Conservation (phyloP, 163 green algal genomes). For the Scenedesmus sp. region DNA sequence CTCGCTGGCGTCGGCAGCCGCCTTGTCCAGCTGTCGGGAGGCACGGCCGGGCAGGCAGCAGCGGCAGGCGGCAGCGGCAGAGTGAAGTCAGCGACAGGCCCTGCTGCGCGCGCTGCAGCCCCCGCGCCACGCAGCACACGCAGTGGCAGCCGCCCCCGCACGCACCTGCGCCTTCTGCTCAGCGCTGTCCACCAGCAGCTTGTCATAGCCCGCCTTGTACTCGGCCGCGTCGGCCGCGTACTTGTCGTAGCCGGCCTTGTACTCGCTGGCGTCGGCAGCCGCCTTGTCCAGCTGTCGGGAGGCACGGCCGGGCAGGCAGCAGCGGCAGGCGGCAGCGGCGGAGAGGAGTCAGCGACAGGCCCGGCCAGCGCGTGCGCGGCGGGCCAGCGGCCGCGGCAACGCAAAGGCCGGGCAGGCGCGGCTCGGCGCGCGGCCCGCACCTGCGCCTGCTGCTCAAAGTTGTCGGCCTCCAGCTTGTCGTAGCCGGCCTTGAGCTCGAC, state of each 20-base stretch:
- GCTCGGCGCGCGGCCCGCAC: background rate
- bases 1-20: constrained; percentile 33
- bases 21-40: constrained; percentile 15
- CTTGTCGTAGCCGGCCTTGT: constrained; percentile 56
- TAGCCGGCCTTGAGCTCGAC: constrained; percentile 34
- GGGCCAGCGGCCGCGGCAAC: background rate
- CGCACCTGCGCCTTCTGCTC: constrained; percentile 26
- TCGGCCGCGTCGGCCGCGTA: constrained; percentile 19
- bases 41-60: too few relatives aligned
- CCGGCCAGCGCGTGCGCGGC: background rate
- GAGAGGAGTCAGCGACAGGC: background rate
- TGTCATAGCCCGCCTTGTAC: constrained; percentile 36
- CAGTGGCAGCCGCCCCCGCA: background rate
- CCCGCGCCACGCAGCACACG: constrained; percentile 20
- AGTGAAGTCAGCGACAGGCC: too few relatives aligned
- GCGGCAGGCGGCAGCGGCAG: too few relatives aligned
- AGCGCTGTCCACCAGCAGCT: constrained; percentile 2
- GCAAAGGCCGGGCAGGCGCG: too few relatives aligned
- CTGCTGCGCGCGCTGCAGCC: constrained; percentile 6
- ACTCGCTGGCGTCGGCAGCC: constrained; percentile 36
- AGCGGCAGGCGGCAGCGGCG: too few relatives aligned
- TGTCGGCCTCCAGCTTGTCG: constrained; percentile 48
- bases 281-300: constrained; percentile 37
- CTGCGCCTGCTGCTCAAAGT: constrained; percentile 47
- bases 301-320: background rate